phyloP scores from a whole-genome alignment of 1,284 basidiomycete species.

The Trametes versicolor region DNA sequence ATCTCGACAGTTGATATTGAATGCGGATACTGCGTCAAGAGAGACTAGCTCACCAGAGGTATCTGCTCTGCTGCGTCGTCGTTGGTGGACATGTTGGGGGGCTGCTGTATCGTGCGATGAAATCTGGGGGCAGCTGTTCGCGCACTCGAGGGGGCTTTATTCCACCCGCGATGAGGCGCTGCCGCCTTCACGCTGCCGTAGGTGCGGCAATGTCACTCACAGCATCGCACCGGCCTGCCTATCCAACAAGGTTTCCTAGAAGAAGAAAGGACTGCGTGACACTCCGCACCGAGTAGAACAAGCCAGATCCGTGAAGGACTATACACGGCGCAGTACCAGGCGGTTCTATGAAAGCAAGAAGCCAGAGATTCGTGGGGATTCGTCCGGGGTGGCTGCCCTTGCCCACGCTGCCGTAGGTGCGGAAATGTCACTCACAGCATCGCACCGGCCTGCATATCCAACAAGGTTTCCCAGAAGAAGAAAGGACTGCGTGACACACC shows the following conservation, averaged over 20 bases:
- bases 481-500: background rate
- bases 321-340: background rate
- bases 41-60: background rate
- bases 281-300: background rate
- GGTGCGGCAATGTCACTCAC: background rate
- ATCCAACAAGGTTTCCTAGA: no score
- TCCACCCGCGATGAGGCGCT: background rate
- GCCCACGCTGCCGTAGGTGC: background rate
- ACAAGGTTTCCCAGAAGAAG: no score
- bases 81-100: slow-evolving; percentile 1
- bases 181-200: background rate
- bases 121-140: background rate
- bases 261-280: background rate
- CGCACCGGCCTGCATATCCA: no score
- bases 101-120: background rate
- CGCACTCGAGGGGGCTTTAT: background rate
- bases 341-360: background rate
- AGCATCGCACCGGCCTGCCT: no score
- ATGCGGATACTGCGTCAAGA: background rate
- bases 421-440: background rate
- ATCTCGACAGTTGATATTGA: background rate
- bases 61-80: background rate
- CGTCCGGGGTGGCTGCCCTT: no score
- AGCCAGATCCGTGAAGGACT: background rate
- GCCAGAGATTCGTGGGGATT: no score